Conservation (phyloP, 1,284 basidiomycete species). For the Cutaneotrichosporon mucoides region DNA sequence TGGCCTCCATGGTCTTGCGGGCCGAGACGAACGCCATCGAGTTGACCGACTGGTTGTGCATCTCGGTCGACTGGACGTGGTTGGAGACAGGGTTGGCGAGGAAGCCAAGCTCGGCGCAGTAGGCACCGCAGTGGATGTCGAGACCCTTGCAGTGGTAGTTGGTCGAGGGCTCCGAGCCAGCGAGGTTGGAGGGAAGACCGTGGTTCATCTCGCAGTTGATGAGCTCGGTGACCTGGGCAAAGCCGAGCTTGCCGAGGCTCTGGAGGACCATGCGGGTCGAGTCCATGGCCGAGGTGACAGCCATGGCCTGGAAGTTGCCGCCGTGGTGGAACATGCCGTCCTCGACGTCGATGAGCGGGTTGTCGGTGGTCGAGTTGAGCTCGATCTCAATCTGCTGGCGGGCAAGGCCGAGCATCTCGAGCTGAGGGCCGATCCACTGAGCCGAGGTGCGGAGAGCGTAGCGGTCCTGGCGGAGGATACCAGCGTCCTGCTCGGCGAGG, state of each 20-base stretch:
- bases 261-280: slow-evolving; percentile 17
- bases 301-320: slow-evolving; percentile 25
- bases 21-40: slow-evolving; percentile 17
- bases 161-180: slow-evolving; percentile 17
- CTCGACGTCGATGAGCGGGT: slow-evolving; percentile 21
- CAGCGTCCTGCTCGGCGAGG: slow-evolving; percentile 13
- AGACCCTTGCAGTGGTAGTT: slow-evolving; percentile 27
- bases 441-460: slow-evolving; percentile 20
- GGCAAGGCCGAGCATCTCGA: slow-evolving; percentile 16
- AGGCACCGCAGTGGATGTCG: slow-evolving; percentile 21
- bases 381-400: slow-evolving; percentile 20
- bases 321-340: slow-evolving; percentile 21
- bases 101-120: slow-evolving; percentile 23
- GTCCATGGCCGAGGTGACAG: slow-evolving; percentile 20
- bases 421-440: slow-evolving; percentile 22
- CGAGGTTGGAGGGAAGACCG: slow-evolving; percentile 20
- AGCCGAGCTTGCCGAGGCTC: slow-evolving; percentile 21
- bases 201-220: slow-evolving; percentile 25
- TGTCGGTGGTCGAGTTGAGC: slow-evolving; percentile 24
- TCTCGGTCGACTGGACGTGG: slow-evolving; percentile 22
- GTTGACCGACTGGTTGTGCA: slow-evolving; percentile 25
- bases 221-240: slow-evolving; percentile 21
- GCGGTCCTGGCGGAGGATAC: slow-evolving; percentile 21
- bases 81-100: slow-evolving; percentile 19
- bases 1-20: slow-evolving; percentile 19